Base-by-base conservation (phyloP, 1,139 yeast species). In the Meyerozyma athensensis region DNA sequence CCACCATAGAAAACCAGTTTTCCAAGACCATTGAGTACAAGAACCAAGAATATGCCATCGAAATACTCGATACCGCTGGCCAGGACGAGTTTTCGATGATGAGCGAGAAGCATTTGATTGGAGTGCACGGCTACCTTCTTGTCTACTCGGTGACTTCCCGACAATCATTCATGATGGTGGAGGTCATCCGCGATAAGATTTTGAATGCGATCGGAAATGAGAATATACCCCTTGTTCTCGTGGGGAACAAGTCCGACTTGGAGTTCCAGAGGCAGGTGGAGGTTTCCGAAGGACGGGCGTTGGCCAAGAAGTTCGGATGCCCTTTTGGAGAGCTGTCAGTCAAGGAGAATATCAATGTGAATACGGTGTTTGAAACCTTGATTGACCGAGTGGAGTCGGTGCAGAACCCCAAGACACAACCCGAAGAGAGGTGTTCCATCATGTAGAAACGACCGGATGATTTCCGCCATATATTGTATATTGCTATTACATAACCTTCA, bases 21-120 rank as follows among this genome's bases (percentile, higher is more conserved):
- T 75, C 82, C 52, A 86, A 86, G 58, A 71, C 75, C 31, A 74
- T 89, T 53, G 74, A 68, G 44, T 78, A 81, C 59, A 79, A 82
- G 47, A 86, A 85, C 45, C 81, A 81, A 50, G 86, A 83, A 40
- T 87, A 84, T 55, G 84, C 85, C 40, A 78, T 92, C 20, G 96
- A 89, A 57, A 85, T 89, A 42, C 68, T 89, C 46, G 97, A 89
- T 56, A 89, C 97, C 0, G 96, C 96, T 1, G 97, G 97, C n/a
- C 92, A 82, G 65, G 96, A 89, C 59, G 96, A 89, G 65, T 86
- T 82, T 56, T 79, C 87, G 43, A 81, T 86, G 50, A 78, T 89
- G 67, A 85, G 81, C 55, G 92, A 86, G 59, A 85, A 86, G 53
- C 85, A 86, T 46, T 65, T 86, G 39, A 84, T 86, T 39, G 95